phyloP scores from a whole-genome alignment of 2,329 filamentous ascomycete species.

The Colletotrichum sp. region DNA sequence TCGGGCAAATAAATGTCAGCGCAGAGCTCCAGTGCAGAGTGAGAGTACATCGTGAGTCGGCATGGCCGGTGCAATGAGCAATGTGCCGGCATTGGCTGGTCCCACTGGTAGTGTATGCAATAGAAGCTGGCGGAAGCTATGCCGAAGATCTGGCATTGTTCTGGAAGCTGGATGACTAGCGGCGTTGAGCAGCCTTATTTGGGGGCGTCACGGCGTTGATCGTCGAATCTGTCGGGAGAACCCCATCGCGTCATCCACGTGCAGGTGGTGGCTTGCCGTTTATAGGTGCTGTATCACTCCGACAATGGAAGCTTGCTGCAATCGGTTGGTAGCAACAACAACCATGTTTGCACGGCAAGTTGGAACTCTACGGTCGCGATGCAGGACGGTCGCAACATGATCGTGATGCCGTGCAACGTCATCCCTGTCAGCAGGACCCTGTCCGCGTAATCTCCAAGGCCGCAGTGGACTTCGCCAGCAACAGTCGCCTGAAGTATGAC shows the following conservation, averaged over 20 bases:
- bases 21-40: not conserved
- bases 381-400: not conserved
- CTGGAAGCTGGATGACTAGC: not conserved
- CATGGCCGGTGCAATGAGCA: not conserved
- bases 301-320: not conserved
- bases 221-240: not conserved
- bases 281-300: not conserved
- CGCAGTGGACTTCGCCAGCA: conserved; percentile 3
- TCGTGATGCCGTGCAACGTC: not conserved
- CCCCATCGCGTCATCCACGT: not conserved
- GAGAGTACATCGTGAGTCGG: not conserved
- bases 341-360: not conserved
- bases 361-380: not conserved
- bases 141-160: not conserved
- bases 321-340: not conserved
- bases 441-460: conserved; percentile 21
- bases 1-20: not conserved
- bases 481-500: not conserved
- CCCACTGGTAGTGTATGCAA: not conserved
- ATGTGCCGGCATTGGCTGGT: not conserved
- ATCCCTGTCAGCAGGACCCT: conserved; percentile 12
- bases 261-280: not conserved
- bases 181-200: not conserved
- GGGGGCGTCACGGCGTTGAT: not conserved
- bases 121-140: not conserved